These are phyloP conservation scores for Phycomyces nitens DNA, from an alignment of 192 early-diverging fungal genomes.

Conservation along the genomic window DNA sequence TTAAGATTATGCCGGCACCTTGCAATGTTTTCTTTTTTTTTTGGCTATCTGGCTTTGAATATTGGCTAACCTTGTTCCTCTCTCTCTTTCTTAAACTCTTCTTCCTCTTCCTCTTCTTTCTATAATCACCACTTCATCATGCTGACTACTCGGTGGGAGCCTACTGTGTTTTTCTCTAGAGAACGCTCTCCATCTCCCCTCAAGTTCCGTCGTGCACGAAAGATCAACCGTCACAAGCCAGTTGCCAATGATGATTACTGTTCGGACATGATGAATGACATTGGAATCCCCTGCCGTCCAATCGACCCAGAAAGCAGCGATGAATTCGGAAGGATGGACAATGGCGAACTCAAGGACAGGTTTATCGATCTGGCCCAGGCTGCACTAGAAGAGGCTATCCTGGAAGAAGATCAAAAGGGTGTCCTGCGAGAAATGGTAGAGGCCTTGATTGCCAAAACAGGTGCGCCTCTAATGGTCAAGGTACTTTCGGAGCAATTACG, in stretches of 20 bases:
- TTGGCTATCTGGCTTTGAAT: neutral
- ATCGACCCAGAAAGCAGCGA: neutral
- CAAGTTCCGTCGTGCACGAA: neutral
- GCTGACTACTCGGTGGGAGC: slow-evolving; percentile 12
- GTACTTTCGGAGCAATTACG: slow-evolving; percentile 34
- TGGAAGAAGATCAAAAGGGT: slow-evolving; percentile 34
- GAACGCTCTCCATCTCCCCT: slow-evolving; percentile 14
- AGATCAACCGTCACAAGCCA: neutral
- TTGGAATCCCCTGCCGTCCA: neutral
- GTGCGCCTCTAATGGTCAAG: slow-evolving; percentile 26
- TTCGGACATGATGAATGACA: neutral
- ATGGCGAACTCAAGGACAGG: neutral
- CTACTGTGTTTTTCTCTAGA: neutral
- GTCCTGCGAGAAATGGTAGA: slow-evolving; percentile 32
- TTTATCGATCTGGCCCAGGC: slow-evolving; percentile 34
- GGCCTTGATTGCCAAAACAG: slow-evolving; percentile 21
- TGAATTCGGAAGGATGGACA: neutral
- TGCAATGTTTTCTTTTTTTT: neutral
- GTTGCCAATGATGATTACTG: neutral
- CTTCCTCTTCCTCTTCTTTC: slow-evolving; percentile 3
- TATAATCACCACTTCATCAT: neutral
- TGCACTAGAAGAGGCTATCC: slow-evolving; percentile 28
- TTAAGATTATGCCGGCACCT: neutral
- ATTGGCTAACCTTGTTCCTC: neutral
- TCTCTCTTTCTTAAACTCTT: slow-evolving; percentile 1